Conservation (phyloP, 331 rosid species). For the Malus hybrid region DNA sequence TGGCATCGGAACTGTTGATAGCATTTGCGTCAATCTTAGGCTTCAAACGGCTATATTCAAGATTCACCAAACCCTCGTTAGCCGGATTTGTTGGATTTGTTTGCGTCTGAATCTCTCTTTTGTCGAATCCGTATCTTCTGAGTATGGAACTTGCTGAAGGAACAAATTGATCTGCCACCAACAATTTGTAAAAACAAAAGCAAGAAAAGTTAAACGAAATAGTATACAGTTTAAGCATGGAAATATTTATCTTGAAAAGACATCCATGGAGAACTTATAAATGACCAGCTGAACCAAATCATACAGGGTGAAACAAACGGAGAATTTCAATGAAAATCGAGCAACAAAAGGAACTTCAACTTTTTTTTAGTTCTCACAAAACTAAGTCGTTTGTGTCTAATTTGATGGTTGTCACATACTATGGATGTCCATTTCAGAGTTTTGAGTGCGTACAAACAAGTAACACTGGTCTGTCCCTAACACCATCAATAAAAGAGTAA, state of each 20-base stretch:
- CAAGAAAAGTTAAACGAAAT: neutral
- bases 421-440: too few relatives aligned
- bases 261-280: neutral
- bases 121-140: conserved; percentile 23
- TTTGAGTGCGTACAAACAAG: too few relatives aligned
- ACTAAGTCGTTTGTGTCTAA: neutral
- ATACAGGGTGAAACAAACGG: neutral
- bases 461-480: neutral
- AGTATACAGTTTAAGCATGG: neutral
- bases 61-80: conserved; percentile 26
- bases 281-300: neutral
- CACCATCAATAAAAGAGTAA: too few relatives aligned
- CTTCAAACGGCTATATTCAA: conserved; percentile 15
- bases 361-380: neutral
- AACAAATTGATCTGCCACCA: conserved; percentile 37
- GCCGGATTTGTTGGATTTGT: conserved; percentile 29
- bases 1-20: conserved; percentile 17
- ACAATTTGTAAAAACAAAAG: neutral
- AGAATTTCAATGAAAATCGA: neutral
- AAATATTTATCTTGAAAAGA: neutral
- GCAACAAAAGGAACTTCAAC: neutral
- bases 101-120: conserved; percentile 28
- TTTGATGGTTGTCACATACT: too few relatives aligned
- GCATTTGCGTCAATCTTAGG: conserved; percentile 11
- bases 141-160: conserved; percentile 30